Evolutionary conservation across 495 filamentous ascomycete species (phyloP), one percentile per base, ranked within the genome.

Genomic region (Aspergillus asperescens): DNA sequence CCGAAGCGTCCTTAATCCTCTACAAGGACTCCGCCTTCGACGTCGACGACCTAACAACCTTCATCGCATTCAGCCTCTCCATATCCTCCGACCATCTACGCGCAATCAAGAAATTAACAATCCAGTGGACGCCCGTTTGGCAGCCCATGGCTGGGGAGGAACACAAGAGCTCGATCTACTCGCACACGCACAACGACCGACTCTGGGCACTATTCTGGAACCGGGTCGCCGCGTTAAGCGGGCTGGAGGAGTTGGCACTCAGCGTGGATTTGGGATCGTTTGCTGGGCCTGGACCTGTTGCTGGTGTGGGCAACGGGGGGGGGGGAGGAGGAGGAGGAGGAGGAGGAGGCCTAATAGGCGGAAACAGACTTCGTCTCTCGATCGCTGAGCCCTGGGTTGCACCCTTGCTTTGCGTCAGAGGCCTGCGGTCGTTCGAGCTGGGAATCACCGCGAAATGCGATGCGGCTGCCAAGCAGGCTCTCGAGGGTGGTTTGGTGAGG

Each of bases 81-180:
- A 31, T 75, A 7, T 54, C 55, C 9, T 49, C 61, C 0, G 16
- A 20, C 0, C 51, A 54, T 9, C 64, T 65, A 0, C 18, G 8
- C 23, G 32, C 48, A 15, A 67, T 74, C 15, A 47, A 52, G 4
- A 29, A 50, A 0, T 44, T 74, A 1, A 65, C 62, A 0, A 56
- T 74, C 5, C 71, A 74, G 34, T 74, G 67, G 66, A 67, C 57
- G 38, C 69, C 71, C 0, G 47, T 72, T 28, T 74, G 69, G 68
- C 59, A 65, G 25, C 71, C 68, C 7, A 60, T 72, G 47, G 43
- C 64, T 5, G 66, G 68, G 0, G 53, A 66, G 13, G 61, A 64
- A 35, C 64, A 68, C 15, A 63, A 61, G 31, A 58, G 60, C 10
- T 71, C 68, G 1, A 69, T 74, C 28, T 73, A 68, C 59, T 57